Conservation (phyloP, 176 grass and related monocot species). For the Typha latifolia region DNA sequence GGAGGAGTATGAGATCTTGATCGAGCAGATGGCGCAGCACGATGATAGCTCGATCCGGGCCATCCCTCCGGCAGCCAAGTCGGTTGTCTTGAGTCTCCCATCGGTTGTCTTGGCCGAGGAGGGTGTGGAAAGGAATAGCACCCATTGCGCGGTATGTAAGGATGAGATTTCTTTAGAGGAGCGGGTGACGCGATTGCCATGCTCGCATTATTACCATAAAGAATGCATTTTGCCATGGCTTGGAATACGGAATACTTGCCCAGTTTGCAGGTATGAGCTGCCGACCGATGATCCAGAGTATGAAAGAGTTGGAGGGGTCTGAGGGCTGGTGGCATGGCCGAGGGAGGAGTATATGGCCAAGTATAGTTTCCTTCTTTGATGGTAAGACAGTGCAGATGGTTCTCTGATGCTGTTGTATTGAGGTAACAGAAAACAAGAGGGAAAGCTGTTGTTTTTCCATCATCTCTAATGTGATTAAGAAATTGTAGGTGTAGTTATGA, state of each 20-base stretch:
- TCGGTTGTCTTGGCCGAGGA: not conserved
- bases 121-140: constrained; percentile 7
- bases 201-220: constrained; percentile 44
- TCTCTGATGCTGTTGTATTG: too few relatives aligned
- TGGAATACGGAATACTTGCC: constrained; percentile 36
- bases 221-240: constrained; percentile 46
- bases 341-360: too few relatives aligned
- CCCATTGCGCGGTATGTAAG: constrained; percentile 35
- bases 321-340: not conserved
- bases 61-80: not conserved
- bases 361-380: too few relatives aligned
- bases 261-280: constrained; percentile 44
- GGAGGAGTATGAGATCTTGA: too few relatives aligned
- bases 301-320: not conserved
- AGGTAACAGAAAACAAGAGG: too few relatives aligned
- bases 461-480: too few relatives aligned
- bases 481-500: too few relatives aligned
- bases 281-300: not conserved
- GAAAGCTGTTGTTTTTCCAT: too few relatives aligned
- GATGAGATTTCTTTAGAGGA: constrained; percentile 34
- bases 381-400: too few relatives aligned
- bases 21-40: too few relatives aligned
- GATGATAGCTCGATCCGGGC: too few relatives aligned
- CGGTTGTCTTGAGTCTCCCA: not conserved
- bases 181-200: constrained; percentile 27